Base-by-base conservation (phyloP, 805 yeast species). In the Cyberlindnera misumaiensis region DNA sequence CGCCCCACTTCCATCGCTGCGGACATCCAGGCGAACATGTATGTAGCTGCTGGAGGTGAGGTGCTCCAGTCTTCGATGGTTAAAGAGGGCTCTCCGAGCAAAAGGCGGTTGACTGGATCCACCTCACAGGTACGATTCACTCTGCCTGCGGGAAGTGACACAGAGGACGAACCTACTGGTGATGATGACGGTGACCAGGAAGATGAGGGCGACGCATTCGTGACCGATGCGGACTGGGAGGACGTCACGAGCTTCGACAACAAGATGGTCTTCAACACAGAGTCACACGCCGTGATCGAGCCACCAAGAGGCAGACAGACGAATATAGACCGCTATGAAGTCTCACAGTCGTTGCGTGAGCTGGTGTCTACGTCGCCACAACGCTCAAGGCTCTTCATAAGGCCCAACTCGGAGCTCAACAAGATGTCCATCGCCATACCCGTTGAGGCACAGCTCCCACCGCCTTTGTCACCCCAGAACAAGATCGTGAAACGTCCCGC, bases 381-480 rank as follows among this genome's bases (percentile, higher is more conserved):
- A 4, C 47, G 56, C 17, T 29, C 36, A 6, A 52, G 52, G 32
- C 46, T 65, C 11, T 63, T 59, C 36, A 39, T 65, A 14, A 51
- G 63, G 8, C 55, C 67, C 3, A 56, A 59, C 28, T 60, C 69
- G 0, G 61, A 65, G 7, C 41, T 65, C 29, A 65, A 63, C 42
- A 43, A 43, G 13, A 53, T 53, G 28, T 42, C 47, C 11, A 49
- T 64, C 1, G 63, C 71, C 1, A 54, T 65, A 2, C 71, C 71
- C 8, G 49, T 62, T 11, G 64, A 64, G 38, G 52, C 60, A 6
- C 41, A 49, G 3, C 42, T 65, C 8, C 71, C 71, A 9, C 70
- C 70, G 4, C 50, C 44, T 22, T 39, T 65, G 14, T 64, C 68
- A 0, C 64, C 65, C 5, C 39, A 43, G 28, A 63, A 64, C 43